Evolutionary conservation across 495 filamentous ascomycete species (phyloP).

Genomic region (Xylaria nigripes): DNA sequence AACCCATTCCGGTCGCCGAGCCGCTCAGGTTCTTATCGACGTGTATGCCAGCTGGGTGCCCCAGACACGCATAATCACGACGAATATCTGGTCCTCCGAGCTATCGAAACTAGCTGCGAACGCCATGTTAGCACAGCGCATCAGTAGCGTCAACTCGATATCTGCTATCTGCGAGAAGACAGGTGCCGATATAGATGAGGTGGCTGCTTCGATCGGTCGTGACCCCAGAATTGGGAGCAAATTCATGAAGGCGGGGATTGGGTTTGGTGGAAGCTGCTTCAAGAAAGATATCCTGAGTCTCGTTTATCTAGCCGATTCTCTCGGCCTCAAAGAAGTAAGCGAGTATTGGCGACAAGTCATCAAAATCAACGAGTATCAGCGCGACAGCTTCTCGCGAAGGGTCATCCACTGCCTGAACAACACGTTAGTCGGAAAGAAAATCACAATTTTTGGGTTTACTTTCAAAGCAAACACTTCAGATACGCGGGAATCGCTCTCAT

Average conservation of each 20-base stretch:
- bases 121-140: constrained; percentile 72
- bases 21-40: constrained; percentile 52
- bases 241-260: constrained; percentile 70
- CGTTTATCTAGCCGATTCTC: constrained; percentile 61
- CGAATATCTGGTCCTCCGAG: constrained; percentile 75
- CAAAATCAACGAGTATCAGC: constrained; percentile 70
- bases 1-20: constrained; percentile 48
- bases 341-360: constrained; percentile 69
- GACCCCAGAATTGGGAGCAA: constrained; percentile 63
- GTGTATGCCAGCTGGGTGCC: constrained; percentile 71
- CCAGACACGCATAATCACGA: constrained; percentile 54
- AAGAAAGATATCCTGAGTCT: constrained; percentile 75
- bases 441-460: constrained; percentile 67
- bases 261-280: constrained; percentile 79
- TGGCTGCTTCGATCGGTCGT: constrained; percentile 59
- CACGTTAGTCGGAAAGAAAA: constrained; percentile 61
- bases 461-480: constrained; percentile 81
- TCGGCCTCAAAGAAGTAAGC: constrained; percentile 64
- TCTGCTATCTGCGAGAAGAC: constrained; percentile 72
- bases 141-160: constrained; percentile 76
- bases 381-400: constrained; percentile 54
- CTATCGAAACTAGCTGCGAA: constrained; percentile 75
- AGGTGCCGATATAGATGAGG: constrained; percentile 67
- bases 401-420: constrained; percentile 61
- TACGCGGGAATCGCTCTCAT: constrained; percentile 62